phyloP scores from a whole-genome alignment of 257 asterid species.

The Osmanthus fragrans region DNA sequence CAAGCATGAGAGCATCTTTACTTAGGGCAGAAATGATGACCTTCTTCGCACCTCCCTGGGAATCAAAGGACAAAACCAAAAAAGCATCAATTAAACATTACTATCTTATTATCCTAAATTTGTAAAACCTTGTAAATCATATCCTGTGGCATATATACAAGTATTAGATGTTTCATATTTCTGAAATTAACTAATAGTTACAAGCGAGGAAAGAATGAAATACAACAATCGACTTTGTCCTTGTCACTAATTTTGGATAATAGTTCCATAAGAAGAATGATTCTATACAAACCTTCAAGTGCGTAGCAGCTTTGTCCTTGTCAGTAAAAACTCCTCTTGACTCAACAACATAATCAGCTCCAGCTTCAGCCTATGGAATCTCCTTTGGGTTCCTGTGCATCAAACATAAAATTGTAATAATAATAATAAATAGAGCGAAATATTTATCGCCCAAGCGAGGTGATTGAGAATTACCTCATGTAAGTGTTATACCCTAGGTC shows the following conservation, averaged over 20 bases:
- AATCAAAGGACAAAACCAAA: conserved; percentile 1
- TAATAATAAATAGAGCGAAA: too few relatives aligned
- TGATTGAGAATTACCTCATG: conserved; percentile 38
- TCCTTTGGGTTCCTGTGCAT: conserved; percentile 77
- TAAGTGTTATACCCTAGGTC: too few relatives aligned
- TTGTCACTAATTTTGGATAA: neutral
- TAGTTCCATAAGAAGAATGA: neutral
- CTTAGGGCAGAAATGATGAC: conserved; percentile 86
- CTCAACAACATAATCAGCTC: conserved; percentile 82
- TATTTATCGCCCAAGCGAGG: neutral
- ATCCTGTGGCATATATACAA: too few relatives aligned
- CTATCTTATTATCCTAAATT: neutral
- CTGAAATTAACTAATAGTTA: too few relatives aligned
- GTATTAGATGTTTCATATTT: too few relatives aligned
- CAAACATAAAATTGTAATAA: neutral
- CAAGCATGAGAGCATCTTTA: conserved; percentile 84
- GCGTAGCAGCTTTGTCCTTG: conserved; percentile 83
- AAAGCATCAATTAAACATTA: neutral
- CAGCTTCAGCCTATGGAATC: conserved; percentile 80
- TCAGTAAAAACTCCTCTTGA: conserved; percentile 89
- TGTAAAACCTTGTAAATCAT: neutral
- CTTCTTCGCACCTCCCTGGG: conserved; percentile 85
- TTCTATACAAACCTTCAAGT: conserved; percentile 53
- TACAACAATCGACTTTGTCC: too few relatives aligned
- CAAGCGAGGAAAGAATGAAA: too few relatives aligned